A percentile compares a stretch with the other conserved stretches of the same genome.
Conservation (phyloP, 2,329 filamentous ascomycete genomes). For the Periglandula ipomoeae region DNA sequence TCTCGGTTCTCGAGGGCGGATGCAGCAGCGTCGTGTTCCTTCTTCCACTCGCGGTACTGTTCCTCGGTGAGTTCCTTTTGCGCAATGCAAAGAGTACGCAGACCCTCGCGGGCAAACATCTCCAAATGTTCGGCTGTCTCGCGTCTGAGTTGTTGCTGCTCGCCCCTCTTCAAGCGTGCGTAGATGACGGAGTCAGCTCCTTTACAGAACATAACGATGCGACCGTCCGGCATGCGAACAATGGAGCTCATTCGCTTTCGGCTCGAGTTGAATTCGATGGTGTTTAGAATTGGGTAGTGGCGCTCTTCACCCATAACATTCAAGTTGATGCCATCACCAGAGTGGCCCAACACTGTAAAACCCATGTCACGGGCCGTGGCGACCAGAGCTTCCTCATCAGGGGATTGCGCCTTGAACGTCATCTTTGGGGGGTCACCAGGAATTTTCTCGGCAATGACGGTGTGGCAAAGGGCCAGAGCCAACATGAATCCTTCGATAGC, state of each 20-base stretch:
- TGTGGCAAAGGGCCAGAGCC: conserved; percentile 89
- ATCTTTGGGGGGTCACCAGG: conserved; percentile 88
- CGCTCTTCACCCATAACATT: conserved; percentile 82
- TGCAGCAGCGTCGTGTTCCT: conserved; percentile 79
- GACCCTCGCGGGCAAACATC: conserved; percentile 90
- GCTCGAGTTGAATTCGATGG: conserved; percentile 93
- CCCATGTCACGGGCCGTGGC: conserved; percentile 91
- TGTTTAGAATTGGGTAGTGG: conserved; percentile 83
- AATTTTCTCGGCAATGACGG: conserved; percentile 82
- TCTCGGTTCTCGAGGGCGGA: conserved; percentile 78
- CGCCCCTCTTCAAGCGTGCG: conserved; percentile 72
- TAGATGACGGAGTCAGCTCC: conserved; percentile 97
- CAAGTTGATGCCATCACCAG: conserved; percentile 70
- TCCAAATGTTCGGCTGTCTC: conserved; percentile 89
- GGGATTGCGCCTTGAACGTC: conserved; percentile 93
- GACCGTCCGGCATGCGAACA: conserved; percentile 84
- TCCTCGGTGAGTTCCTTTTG: conserved; percentile 70
- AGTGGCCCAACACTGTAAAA: conserved; percentile 79
- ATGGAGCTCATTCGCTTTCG: conserved; percentile 98
- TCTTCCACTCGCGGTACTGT: conserved; percentile 78
- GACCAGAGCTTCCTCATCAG: conserved; percentile 90
- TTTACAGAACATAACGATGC: conserved; percentile 90
- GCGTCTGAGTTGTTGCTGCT: conserved; percentile 75
- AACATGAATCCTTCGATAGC: conserved; percentile 91
- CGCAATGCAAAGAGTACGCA: conserved; percentile 91